These are phyloP conservation scores for Russula olivacea DNA, from an alignment of 768 basidiomycete genomes.

Conservation along the genomic window DNA sequence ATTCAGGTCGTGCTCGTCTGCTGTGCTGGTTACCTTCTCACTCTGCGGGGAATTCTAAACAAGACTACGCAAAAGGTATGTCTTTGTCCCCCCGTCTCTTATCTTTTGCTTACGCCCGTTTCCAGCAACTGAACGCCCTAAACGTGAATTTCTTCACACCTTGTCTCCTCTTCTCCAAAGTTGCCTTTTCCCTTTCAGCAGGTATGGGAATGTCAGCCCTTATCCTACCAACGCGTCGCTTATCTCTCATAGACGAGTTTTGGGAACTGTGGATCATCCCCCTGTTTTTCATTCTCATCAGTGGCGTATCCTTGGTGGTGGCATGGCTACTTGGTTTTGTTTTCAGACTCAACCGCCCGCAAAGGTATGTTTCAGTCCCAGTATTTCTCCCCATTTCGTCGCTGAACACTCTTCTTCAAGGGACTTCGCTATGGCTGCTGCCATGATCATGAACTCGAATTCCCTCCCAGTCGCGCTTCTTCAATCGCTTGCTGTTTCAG, in stretches of 20 bases:
- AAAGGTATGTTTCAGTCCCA: constrained; percentile 48
- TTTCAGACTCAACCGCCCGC: constrained; percentile 64
- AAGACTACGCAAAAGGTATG: constrained; percentile 80
- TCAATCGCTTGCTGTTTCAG: constrained; percentile 82
- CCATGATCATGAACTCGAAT: constrained; percentile 94
- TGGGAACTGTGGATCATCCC: constrained; percentile 81
- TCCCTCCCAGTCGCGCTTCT: constrained; percentile 92
- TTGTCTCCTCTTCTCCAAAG: constrained; percentile 86
- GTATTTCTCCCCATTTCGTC: background rate
- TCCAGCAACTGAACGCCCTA: constrained; percentile 67
- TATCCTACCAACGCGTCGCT: background rate
- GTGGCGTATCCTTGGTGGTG: constrained; percentile 60
- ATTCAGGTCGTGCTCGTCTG: constrained; percentile 84
- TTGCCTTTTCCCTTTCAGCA: constrained; percentile 77
- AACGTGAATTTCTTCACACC: constrained; percentile 89
- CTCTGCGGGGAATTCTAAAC: constrained; percentile 75
- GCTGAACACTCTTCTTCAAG: constrained; percentile 33
- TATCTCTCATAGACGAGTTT: constrained; percentile 50
- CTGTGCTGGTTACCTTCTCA: constrained; percentile 76
- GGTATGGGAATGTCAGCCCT: constrained; percentile 35
- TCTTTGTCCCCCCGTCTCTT: constrained; percentile 21
- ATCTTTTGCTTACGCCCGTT: background rate
- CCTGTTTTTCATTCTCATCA: constrained; percentile 78
- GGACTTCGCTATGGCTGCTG: constrained; percentile 70
- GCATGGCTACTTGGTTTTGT: constrained; percentile 57